Percentiles rank a stretch among this genome's conserved stretches.
phyloP scores from a whole-genome alignment of 208 protist genomes.

The Trypanosoma avium region DNA sequence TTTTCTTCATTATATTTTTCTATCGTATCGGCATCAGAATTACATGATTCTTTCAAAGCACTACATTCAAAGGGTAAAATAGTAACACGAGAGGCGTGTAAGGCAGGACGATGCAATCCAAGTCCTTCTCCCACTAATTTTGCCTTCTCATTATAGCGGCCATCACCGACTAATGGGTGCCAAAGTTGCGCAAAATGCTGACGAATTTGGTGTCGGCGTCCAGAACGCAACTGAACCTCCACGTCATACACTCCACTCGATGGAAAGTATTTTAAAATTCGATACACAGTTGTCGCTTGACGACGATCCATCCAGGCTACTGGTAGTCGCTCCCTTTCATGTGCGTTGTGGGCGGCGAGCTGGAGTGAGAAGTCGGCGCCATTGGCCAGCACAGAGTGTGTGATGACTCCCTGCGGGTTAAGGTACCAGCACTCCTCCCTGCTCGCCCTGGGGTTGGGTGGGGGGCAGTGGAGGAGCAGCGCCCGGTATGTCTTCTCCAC shows the following conservation, averaged over 20 bases:
- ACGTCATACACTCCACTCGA: slow-evolving; percentile 54
- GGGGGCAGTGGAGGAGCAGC: slow-evolving; percentile 48
- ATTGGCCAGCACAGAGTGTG: slow-evolving; percentile 34
- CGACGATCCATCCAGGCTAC: slow-evolving; percentile 36
- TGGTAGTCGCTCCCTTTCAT: slow-evolving; percentile 4
- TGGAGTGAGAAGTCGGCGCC: slow-evolving; percentile 31
- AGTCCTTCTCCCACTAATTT: slow-evolving; percentile 14
- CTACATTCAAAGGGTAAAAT: not conserved
- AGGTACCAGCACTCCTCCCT: slow-evolving; percentile 40
- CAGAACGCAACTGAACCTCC: slow-evolving; percentile 55
- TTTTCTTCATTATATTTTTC: slow-evolving; percentile 12
- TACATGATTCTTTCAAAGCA: not conserved
- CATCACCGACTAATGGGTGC: slow-evolving; percentile 70
- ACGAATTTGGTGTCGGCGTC: slow-evolving; percentile 80
- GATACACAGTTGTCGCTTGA: slow-evolving; percentile 52
- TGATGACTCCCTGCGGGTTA: slow-evolving; percentile 32
- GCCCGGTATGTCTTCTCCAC: slow-evolving; percentile 66
- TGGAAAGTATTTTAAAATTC: slow-evolving; percentile 66
- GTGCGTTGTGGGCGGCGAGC: slow-evolving; percentile 1
- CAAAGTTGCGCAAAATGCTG: slow-evolving; percentile 74
- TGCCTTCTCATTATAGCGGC: slow-evolving; percentile 47
- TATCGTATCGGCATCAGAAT: not conserved
- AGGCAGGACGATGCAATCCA: slow-evolving; percentile 29
- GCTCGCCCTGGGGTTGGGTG: slow-evolving; percentile 26
- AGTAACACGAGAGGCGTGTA: slow-evolving; percentile 42